Evolutionary conservation across 768 basidiomycete genomes (phyloP).

Genomic region (Amanita rubescens): DNA sequence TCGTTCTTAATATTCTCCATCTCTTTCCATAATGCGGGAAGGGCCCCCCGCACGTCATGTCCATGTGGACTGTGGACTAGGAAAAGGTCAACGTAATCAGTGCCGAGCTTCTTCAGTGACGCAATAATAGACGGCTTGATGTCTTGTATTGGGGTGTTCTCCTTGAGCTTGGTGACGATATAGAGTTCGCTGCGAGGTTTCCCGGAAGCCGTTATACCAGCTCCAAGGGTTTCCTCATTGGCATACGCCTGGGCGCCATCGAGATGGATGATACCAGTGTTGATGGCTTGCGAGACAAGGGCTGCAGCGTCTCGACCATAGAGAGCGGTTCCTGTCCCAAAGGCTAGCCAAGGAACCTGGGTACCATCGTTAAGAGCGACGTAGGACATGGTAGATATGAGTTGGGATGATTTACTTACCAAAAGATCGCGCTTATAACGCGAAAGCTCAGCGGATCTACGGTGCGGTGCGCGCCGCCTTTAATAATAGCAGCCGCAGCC

Average conservation of each 20-base stretch:
- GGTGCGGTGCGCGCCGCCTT: too few species aligned
- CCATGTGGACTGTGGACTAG: slow-evolving; percentile 47
- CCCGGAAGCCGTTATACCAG: slow-evolving; percentile 41
- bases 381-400: slow-evolving; percentile 7
- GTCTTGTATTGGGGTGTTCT: slow-evolving; percentile 32
- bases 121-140: slow-evolving; percentile 41
- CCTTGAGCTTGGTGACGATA: slow-evolving; percentile 53
- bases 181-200: slow-evolving; percentile 49
- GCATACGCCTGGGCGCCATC: slow-evolving; percentile 56
- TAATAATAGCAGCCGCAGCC: too few species aligned
- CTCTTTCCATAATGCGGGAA: slow-evolving; percentile 49
- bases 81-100: slow-evolving; percentile 57
- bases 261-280: slow-evolving; percentile 51
- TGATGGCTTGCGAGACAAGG: slow-evolving; percentile 39
- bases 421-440: not conserved
- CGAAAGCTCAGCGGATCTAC: too few species aligned
- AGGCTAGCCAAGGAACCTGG: slow-evolving; percentile 48
- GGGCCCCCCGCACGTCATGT: slow-evolving; percentile 27
- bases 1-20: slow-evolving; percentile 50
- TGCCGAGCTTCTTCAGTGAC: slow-evolving; percentile 46
- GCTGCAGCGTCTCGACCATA: slow-evolving; percentile 35
- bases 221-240: slow-evolving; percentile 49
- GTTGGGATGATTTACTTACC: not conserved
- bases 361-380: slow-evolving; percentile 50
- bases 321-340: slow-evolving; percentile 55